Evolutionary conservation across 139 green algal species (phyloP).

Genomic region (Micromonas pusilla): DNA sequence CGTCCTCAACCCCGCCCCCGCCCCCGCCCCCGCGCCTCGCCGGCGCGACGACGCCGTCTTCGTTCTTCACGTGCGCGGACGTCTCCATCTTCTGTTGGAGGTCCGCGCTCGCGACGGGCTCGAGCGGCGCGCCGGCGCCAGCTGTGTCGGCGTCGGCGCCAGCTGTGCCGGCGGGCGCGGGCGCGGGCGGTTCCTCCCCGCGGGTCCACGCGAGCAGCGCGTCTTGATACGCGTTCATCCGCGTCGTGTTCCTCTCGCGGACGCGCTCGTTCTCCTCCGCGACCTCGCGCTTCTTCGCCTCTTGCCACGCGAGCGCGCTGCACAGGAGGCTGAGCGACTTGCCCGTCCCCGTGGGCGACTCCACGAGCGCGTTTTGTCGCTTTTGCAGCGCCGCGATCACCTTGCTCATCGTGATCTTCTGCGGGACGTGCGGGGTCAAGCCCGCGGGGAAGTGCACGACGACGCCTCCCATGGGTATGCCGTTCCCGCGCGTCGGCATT

Average conservation of each 20-base stretch:
- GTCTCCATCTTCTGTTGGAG: no score
- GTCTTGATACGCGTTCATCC: no score
- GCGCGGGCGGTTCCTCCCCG: no score
- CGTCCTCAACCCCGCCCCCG: not conserved
- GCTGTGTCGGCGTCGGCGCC: not conserved
- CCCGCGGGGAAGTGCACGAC: slow-evolving; percentile 6
- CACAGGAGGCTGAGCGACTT: slow-evolving; percentile 89
- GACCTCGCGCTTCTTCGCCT: not conserved
- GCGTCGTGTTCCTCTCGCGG: not conserved
- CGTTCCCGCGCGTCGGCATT: not conserved
- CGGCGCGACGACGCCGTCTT: no score
- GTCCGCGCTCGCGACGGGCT: no score
- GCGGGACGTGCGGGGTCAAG: not conserved
- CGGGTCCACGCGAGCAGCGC: no score
- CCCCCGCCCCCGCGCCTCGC: not conserved
- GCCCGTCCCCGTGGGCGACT: slow-evolving; percentile 59
- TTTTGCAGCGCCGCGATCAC: slow-evolving; percentile 61
- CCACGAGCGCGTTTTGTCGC: slow-evolving; percentile 63
- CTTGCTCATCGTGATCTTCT: slow-evolving; percentile 24
- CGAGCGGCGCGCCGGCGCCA: no score
- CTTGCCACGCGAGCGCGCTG: slow-evolving; percentile 46
- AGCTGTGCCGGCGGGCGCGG: no score
- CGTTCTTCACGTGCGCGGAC: no score
- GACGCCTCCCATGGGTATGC: slow-evolving; percentile 1
- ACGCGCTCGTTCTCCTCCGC: not conserved